Evolutionary conservation across 306 rosid genomes (phyloP), one percentile per base, ranked within the genome.

Genomic region (Styphnolobium japonicum): DNA sequence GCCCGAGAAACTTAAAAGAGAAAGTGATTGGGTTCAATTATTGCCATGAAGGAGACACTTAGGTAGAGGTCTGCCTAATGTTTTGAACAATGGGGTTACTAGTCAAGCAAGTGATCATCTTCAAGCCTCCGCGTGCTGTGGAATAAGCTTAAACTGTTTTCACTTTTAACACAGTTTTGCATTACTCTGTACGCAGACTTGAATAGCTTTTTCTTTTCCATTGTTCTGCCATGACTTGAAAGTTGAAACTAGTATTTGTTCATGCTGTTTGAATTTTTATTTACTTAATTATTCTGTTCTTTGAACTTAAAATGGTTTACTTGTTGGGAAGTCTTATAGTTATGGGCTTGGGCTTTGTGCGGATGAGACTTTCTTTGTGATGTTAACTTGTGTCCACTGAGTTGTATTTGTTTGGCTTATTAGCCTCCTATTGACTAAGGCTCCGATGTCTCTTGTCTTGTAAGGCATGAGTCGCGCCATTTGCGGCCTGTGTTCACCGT

Each of bases 1-100:
- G 52, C 33, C 71, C 5, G 18, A 64, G 62, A 70, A 55, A 52
- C 68, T 19, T 25, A 1, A 22, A 23, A 27, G 73, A 45, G 67
- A 72, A 56, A 53, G 5, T 49, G 84, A 40, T 83, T 46, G 33
- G 83, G 71, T 76, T 49, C 81, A 83, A 72, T 86, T 81, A 80
- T 77, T 71, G 74, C 29, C 19, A 46, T 61, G 75, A 39, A 66
- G 84, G 77, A 64, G 83, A 75, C 80, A 63, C 23, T 29, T 65
- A 10, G 80, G 77, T 61, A 33, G 22, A 61, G n/a, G 10, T 7
- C 71, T 80, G 87, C 87, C 89, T 83, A 86, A 86, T 80, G 52
- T 62, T 86, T 86, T 72, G 81, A 76, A 62, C 67, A 29, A 36
- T 60, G 27, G 12, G 72, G 36, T 19, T 42, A 62, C 6, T 22